Evolutionary conservation across 495 filamentous ascomycete genomes (phyloP).

Genomic region (Neurospora terricola): DNA sequence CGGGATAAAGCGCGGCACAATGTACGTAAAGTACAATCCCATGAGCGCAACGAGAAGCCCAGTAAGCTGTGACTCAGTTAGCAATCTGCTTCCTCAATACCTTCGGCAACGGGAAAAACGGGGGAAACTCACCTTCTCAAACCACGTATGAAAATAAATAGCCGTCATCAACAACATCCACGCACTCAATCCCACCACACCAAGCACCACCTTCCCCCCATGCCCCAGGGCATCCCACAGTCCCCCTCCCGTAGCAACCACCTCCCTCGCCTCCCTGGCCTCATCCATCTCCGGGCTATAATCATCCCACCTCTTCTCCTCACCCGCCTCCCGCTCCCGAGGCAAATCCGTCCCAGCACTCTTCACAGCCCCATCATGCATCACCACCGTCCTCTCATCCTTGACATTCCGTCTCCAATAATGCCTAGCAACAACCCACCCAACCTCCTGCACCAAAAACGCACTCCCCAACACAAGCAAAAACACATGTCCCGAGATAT

Average conservation of each 20-base stretch:
- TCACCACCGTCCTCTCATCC: conserved; percentile 50
- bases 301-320: conserved; percentile 7
- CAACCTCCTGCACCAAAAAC: conserved; percentile 69
- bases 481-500: conserved; percentile 93
- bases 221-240: conserved; percentile 24
- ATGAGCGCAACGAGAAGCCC: conserved; percentile 60
- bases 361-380: conserved; percentile 49
- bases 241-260: conserved; percentile 5
- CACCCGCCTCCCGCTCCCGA: neutral
- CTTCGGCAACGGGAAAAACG: too few species aligned
- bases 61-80: conserved; percentile 43
- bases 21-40: conserved; percentile 63
- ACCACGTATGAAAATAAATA: conserved; percentile 95
- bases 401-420: conserved; percentile 15
- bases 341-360: conserved; percentile 30
- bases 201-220: conserved; percentile 39
- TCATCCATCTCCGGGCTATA: conserved; percentile 4
- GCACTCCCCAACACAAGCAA: conserved; percentile 74
- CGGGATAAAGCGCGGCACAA: conserved; percentile 58
- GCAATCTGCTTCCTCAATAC: neutral
- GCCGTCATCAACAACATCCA: conserved; percentile 99
- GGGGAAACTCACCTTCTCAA: conserved; percentile 66
- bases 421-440: conserved; percentile 45
- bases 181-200: conserved; percentile 53
- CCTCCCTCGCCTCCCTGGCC: conserved; percentile 24